Evolutionary conservation across 1,139 yeast genomes (phyloP), one percentile per base, ranked within the genome.

Genomic region (Kodamaea fungicola): DNA sequence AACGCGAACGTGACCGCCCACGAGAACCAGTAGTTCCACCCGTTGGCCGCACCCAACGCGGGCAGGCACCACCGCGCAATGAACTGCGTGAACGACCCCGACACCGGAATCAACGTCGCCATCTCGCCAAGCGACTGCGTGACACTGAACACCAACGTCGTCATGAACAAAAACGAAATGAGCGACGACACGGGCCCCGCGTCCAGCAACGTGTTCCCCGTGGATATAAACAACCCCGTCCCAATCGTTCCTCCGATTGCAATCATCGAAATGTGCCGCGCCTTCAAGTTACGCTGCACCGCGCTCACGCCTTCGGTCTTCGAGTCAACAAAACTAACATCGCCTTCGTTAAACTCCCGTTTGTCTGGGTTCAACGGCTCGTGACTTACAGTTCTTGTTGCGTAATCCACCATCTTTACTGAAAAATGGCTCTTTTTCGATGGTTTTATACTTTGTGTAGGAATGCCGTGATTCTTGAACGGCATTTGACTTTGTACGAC

Each of bases 1-100:
- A 86, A 77, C 6, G 95, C 87, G 61, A 78, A 84, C 2, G 95
- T 84, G 47, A 83, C 80, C 38, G 88, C 87, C 92, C 94, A 86
- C 13, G 85, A 77, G 60, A 84, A 85, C 90, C 92, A 85, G 59
- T 87, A 88, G 64, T 79, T 72, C 78, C 87, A 86, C 39, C 92
- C 94, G 50, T 81, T 80, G 33, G 94, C 80, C 40, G 85, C 87
- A 45, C 95, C 94, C 41, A 83, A 64, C 7, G 89, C 78, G 22
- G 82, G 83, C 7, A 84, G 77, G 39, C 76, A 59, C 69, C 85
- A 85, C 53, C 89, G 64, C 37, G 83, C 69, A 25, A 66, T 64
- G 43, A 69, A 71, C 46, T 70, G 76, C 28, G 71, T 62, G 58
- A 83, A 81, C 2, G 84, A 78, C 12, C 86, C 84, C 2, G 85